Evolutionary conservation across 2,329 filamentous ascomycete genomes (phyloP), one percentile per base, ranked within the genome.

Genomic region (Epichloe coenophiala): DNA sequence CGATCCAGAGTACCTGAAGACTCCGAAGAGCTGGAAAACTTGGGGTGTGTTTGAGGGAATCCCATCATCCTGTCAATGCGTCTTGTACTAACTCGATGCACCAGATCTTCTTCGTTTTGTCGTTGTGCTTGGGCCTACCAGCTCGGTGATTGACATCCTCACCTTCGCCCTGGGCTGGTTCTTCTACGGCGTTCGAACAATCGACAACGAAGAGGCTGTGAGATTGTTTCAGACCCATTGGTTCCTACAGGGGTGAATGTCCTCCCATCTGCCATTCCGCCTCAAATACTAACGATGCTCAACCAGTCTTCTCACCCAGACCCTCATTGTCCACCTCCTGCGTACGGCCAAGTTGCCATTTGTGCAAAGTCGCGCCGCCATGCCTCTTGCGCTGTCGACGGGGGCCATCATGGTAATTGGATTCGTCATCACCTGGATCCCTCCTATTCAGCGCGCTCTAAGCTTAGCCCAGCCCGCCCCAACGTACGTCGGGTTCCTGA

Each of bases 61-160:
- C 15, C 33, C 2, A 4, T 31, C 19, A 31, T 31, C 4, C 5
- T 6, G 23, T 40, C 33, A n/a, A 33, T 23, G n/a, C 17, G 8
- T 15, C 21, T 36, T 6, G 19, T 33, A 23, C 41, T 49, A 23
- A 52, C 36, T 3, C 4, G 5, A 12, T 15, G 11, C n/a, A 9
- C 4, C 54, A 52, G 60, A 63, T 46, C 56, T 63, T n/a, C 48
- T 63, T 21, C 59, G 61, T 9, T 63, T 63, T 43, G 55, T 60
- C 37, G 21, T 61, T 1, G 56, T 62, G 1, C 52, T 63, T 2
- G 61, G 61, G 0, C 57, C 60, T 2, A 63, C 61, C 21, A 62
- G 58, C 46, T 61, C 59, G 4, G 59, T 61, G 39, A 61, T 61
- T 23, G 60, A 61, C 41, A 44, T 61, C 3, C 52, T 56, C 31